Evolutionary conservation across 1,284 basidiomycete species (phyloP), one percentile per base, ranked within the genome.

Genomic region (Ceratobasidium sp.): DNA sequence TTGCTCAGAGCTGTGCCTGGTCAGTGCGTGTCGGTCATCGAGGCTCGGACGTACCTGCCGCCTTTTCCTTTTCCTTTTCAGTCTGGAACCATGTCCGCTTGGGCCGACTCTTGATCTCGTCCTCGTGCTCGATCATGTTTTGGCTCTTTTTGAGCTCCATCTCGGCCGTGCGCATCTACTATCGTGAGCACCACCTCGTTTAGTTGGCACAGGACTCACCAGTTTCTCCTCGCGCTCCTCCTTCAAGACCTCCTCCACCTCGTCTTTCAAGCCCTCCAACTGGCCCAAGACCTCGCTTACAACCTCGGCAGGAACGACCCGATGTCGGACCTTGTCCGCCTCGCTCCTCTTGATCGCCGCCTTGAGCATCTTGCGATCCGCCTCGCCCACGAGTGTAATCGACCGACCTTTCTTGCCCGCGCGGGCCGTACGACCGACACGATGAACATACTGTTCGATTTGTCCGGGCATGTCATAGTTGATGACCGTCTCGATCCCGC

Each of bases 401-500:
- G 97, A 95, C 90, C 95, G 87, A 79, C 96, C 96, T 77, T 91
- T 91, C 74, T 87, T 87, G 3, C 96, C 96, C 2, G 96, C 96
- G 79, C 96, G 90, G 22, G 96, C 96, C 40, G 96, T 99, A 78
- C 96, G 87, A 74, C 96, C 96, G 27, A 98, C 96, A 70, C 96
- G 91, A 79, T 99, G 96, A 40, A 98, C 84, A 80, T 99, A 99
- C 76, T 96, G 94, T 12, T 94, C 89, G 45, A 98, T 83, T 76
- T 96, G 93, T 20, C 87, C 86, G 2, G 96, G 96, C 96, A 98
- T 97, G 79, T 98, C 96, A 77, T 95, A 98, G 79, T 98, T 98
- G 77, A 98, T 94, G 69, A 98, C 94, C 0, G 94, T 96, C 76
- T 97, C 92, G n/a, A 98, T 91, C 20, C 95, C 96, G 76, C 96